Base-by-base conservation (phyloP, 768 basidiomycete genomes). In the Plicaturopsis crispa region DNA sequence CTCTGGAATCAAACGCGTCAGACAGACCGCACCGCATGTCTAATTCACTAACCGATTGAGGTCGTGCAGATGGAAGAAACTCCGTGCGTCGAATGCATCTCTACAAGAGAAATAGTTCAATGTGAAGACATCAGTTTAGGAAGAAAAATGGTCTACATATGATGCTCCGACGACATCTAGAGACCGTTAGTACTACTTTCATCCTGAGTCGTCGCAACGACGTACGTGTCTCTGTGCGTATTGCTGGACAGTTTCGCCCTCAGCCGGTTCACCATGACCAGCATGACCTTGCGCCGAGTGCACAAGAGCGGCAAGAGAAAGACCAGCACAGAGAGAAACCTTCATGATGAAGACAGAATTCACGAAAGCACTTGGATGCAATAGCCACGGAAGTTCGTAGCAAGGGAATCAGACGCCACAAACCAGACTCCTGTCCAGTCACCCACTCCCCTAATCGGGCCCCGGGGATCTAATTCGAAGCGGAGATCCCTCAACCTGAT, bases 51-150 rank as follows among this genome's bases (percentile, higher is more conserved):
- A 83, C 84, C 78, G 66, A 61, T 98, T 80, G 41, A 99, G 68
- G 62, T 99, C 94, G 61, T 99, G 94, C 10, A 99, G 66, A 44
- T 85, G 80, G 73, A 96, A 94, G 76, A 99, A 99, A 56, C 89
- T 87, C 49, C 78, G 69, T 31, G 76, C 62, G 52, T 84, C 91
- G 48, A 88, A 94, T 28, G 78, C 75, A 54, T 90, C 85, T 41
- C 89, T 91, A 40, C 11, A 20, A 37, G n/a, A 21, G 35, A 35
- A 24, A 36, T 16, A 8, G 14, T 28, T 8, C 8, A 14, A 28
- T 14, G 14, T 28, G 26, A 8, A 8, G 10, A 8, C 8, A 28
- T 8, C 26, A 28, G 8, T 28, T 28, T 28, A 14, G 26, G 31
- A 3, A 26, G 10, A 7, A 10, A 14, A n/a, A n/a, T n/a, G n/a